phyloP scores from a whole-genome alignment of 2,329 filamentous ascomycete species.

The Remersonia thermophila region DNA sequence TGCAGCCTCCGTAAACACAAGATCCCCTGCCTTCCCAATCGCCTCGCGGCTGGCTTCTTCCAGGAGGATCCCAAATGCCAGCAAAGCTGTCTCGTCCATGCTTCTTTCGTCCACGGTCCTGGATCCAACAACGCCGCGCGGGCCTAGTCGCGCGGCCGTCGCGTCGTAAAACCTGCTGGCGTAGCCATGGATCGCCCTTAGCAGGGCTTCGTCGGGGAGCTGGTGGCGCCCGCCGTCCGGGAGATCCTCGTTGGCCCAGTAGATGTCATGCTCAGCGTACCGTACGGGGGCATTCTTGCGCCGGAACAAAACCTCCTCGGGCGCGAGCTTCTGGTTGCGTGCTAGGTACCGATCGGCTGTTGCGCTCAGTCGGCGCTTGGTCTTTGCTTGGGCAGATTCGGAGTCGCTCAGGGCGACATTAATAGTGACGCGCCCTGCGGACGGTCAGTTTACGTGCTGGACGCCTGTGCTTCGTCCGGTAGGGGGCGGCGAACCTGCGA shows the following conservation, averaged over 20 bases:
- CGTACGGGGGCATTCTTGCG: constrained; percentile 50
- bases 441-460: background rate
- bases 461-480: background rate
- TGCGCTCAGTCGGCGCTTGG: constrained; percentile 3
- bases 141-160: constrained; percentile 16
- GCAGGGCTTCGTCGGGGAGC: constrained; percentile 56
- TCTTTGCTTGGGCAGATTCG: constrained; percentile 2
- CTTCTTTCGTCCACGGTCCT: constrained; percentile 39
- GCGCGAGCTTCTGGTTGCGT: constrained; percentile 35
- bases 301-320: constrained; percentile 61
- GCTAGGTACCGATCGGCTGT: constrained; percentile 16
- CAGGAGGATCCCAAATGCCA: constrained; percentile 62
- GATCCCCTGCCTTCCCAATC: constrained; percentile 53
- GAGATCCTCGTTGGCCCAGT: constrained; percentile 51
- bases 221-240: constrained; percentile 31
- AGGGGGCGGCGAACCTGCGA: constrained; percentile 42
- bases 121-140: constrained; percentile 11
- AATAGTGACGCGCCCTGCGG: constrained; percentile 25
- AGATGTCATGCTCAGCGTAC: constrained; percentile 60
- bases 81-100: constrained; percentile 66
- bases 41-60: constrained; percentile 54
- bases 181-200: constrained; percentile 58
- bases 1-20: constrained; percentile 55
- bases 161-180: constrained; percentile 52
- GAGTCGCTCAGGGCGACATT: constrained; percentile 19